These are phyloP conservation scores for Penicillium salamii DNA, from an alignment of 495 filamentous ascomycete genomes.

Conservation along the genomic window DNA sequence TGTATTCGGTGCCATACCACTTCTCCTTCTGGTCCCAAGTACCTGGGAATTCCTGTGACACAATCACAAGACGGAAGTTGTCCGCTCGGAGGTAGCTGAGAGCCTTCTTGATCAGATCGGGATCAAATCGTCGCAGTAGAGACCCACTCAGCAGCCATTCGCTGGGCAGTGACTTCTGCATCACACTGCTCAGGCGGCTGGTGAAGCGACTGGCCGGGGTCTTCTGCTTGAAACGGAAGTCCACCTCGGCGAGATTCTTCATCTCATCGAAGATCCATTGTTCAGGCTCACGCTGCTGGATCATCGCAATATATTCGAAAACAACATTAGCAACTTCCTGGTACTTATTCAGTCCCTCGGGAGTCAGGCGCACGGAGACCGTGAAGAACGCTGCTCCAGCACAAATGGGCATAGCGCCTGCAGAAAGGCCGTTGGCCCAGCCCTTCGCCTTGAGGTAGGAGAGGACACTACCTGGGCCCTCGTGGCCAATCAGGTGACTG, in stretches of 20 bases:
- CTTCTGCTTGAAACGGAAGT: slow-evolving; percentile 95
- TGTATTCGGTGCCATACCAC: slow-evolving; percentile 98
- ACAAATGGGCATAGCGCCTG: slow-evolving; percentile 72
- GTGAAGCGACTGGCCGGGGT: slow-evolving; percentile 83
- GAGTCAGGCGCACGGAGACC: slow-evolving; percentile 75
- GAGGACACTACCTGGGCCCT: slow-evolving; percentile 94
- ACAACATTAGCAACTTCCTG: slow-evolving; percentile 81
- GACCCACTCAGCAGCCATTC: slow-evolving; percentile 82
- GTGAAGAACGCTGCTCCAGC: slow-evolving; percentile 84
- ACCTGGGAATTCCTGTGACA: slow-evolving; percentile 78
- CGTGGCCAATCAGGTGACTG: slow-evolving; percentile 91
- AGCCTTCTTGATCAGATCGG: slow-evolving; percentile 70
- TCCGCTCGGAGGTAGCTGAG: slow-evolving; percentile 76
- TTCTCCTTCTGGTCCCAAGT: slow-evolving; percentile 87
- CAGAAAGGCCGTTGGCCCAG: slow-evolving; percentile 85
- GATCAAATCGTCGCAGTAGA: slow-evolving; percentile 74
- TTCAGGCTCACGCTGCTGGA: slow-evolving; percentile 76
- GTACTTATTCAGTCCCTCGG: slow-evolving; percentile 82
- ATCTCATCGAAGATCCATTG: slow-evolving; percentile 93
- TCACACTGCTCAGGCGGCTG: slow-evolving; percentile 72
- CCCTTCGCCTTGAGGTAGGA: slow-evolving; percentile 93
- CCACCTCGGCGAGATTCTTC: slow-evolving; percentile 82
- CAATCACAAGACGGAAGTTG: slow-evolving; percentile 81
- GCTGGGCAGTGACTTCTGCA: slow-evolving; percentile 86
- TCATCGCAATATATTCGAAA: slow-evolving; percentile 91